Conservation (phyloP, 768 basidiomycete species). For the Stropharia rugosoannulata region DNA sequence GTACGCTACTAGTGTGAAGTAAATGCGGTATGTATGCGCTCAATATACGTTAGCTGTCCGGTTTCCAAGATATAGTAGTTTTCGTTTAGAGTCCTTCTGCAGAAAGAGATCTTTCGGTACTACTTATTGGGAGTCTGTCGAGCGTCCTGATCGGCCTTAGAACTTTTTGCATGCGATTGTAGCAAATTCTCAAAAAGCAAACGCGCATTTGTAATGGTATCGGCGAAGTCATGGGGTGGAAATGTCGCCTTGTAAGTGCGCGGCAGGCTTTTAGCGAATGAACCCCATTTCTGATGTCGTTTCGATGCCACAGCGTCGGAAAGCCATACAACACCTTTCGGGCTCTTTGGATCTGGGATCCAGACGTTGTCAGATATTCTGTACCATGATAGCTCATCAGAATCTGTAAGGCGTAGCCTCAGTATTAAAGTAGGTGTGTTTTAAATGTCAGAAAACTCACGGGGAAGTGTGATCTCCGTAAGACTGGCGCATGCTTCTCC, state of each 20-base stretch:
- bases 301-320: conserved; percentile 18
- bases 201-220: conserved; percentile 7
- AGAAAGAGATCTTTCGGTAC: no score
- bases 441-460: conserved; percentile 21
- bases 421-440: not conserved
- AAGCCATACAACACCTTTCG: conserved; percentile 22
- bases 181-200: conserved; percentile 6
- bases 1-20: no score
- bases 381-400: conserved; percentile 24
- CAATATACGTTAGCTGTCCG: no score
- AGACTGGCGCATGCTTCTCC: conserved; percentile 35
- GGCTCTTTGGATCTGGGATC: conserved; percentile 28
- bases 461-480: conserved; percentile 32
- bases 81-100: no score
- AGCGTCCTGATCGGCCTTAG: not conserved
- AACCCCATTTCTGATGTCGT: conserved; percentile 21
- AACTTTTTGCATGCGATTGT: not conserved
- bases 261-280: conserved; percentile 12
- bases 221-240: not conserved
- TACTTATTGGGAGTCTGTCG: not conserved
- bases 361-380: conserved; percentile 19
- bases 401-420: conserved; percentile 15
- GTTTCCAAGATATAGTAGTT: no score
- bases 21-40: no score
- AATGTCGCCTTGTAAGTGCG: not conserved